Evolutionary conservation across 495 filamentous ascomycete species (phyloP).

Genomic region (Copromyces sp.): DNA sequence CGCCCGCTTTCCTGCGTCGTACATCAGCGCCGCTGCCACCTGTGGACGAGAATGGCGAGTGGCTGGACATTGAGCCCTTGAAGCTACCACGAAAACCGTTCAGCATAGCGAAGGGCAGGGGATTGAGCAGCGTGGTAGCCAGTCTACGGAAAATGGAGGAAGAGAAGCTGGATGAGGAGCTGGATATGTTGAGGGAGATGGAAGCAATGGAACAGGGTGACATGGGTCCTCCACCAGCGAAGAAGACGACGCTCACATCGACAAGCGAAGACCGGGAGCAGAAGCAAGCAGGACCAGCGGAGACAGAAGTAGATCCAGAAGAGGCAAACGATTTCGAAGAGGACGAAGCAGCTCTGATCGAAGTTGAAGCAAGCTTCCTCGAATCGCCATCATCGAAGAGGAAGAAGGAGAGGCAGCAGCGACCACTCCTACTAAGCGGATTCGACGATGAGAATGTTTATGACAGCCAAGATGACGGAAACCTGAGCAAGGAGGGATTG

Average conservation of each 20-base stretch:
- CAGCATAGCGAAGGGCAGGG: slow-evolving; percentile 39
- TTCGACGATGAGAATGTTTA: slow-evolving; percentile 47
- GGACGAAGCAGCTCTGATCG: neutral
- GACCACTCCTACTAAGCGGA: slow-evolving; percentile 45
- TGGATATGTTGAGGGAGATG: slow-evolving; percentile 73
- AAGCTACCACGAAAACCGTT: slow-evolving; percentile 51
- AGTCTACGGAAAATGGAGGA: slow-evolving; percentile 71
- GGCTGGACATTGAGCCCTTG: slow-evolving; percentile 33
- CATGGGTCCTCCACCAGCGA: slow-evolving; percentile 1
- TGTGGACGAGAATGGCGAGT: slow-evolving; percentile 40
- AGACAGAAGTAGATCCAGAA: neutral
- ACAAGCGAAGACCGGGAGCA: neutral
- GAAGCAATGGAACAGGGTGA: slow-evolving; percentile 43
- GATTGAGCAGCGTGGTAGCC: slow-evolving; percentile 70
- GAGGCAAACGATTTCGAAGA: neutral
- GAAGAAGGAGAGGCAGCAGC: slow-evolving; percentile 43
- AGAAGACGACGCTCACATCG: neutral
- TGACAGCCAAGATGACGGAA: slow-evolving; percentile 38
- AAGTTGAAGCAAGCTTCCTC: neutral
- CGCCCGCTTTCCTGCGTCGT: slow-evolving; percentile 68
- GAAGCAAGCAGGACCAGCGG: slow-evolving; percentile 19
- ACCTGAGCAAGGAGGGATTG: slow-evolving; percentile 7
- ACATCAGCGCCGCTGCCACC: slow-evolving; percentile 27
- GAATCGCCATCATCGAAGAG: neutral
- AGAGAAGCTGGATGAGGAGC: slow-evolving; percentile 63